Base-by-base conservation (phyloP, 2,329 filamentous ascomycete species). In the Fusarium irregulare region DNA sequence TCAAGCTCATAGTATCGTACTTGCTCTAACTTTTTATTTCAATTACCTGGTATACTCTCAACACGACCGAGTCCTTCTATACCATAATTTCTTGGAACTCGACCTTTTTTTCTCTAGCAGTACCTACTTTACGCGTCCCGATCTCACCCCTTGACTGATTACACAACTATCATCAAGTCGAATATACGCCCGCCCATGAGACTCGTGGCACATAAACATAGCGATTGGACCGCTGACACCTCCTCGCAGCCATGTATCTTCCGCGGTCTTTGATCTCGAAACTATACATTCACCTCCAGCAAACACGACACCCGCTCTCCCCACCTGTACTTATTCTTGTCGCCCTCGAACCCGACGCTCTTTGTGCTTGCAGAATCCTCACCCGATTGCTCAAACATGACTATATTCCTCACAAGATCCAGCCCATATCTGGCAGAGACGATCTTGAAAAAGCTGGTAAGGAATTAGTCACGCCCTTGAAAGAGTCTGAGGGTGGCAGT, bases 391-490 rank as follows among this genome's bases (percentile, higher is more conserved):
- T 99, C 65, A 98, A 97, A 82, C 92, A 95, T 85, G 96, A 99
- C 84, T 98, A 97, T 78, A 97, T 99, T 73, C 93, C 92, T 16
- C 95, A 98, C 83, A 98, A 98, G 82, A 97, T 98, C 76, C 93
- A 98, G 76, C 96, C 96, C 2, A 91, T 99, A 57, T 89, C 93
- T 21, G 96, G 96, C 58, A 23, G 23, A 23, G 91, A 89, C 71
- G 96, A 98, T 79, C 88, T 99, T 48, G 87, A 93, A 76, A 90
- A 89, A 73, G 91, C 91, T 23, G 94, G 94, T 47, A 87, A 88
- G 76, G 90, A 94, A 71, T 85, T 97, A 46, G 92, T 98, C 42
- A 86, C 85, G 57, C 94, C 94, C 13, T 94, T 98, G 93, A 94
- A 93, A 85, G 90, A 92, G 76, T 89, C 89, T 30, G 87, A 92